Base-by-base conservation (phyloP, 306 rosid genomes). In the Vigna trinervia region DNA sequence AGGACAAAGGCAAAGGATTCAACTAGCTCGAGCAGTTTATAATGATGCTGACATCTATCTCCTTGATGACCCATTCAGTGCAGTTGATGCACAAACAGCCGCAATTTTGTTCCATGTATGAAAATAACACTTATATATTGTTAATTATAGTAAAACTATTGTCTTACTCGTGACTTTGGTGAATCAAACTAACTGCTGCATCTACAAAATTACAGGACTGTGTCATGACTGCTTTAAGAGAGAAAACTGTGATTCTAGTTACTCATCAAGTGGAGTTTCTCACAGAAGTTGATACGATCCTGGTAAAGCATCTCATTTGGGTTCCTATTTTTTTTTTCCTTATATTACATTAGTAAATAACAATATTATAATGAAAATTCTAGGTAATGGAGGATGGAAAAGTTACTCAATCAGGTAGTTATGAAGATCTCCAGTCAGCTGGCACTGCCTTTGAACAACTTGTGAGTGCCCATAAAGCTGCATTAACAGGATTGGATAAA, bases 221-320 rank as follows among this genome's bases (percentile, higher is more conserved):
- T 34, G 68, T 61, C 45, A 32, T 61, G 68, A 14, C 45, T 14
- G 23, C 68, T 61, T 43, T 61, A 61, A 61, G 68, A 61, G 68
- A 61, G 22, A 61, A 61, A 61, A 61, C 68, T 14, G 68, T 61
- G 13, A 61, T 61, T 61, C 68, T 61, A 32, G 68, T 61, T 22
- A 61, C 68, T 61, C 68, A 61, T 61, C 68, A 61, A 61, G 68
- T 61, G 68, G 68, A 61, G 68, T 61, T 61, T 61, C 68, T 61
- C 23, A 19, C 68, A 32, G 12, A 15, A 32, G 68, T 61, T 61
- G 68, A 61, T 61, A 6, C 2, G 12, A 61, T 61, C 45, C 46
- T 61, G 68, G 68, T 61, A 30, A 61, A 61, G 23, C 13, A 34
- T 61, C 45, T 61, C 12, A 15, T 61, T 60, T 61, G 46, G 4